Conservation (phyloP, 2,329 filamentous ascomycete species). For the Penicillium carneum region DNA sequence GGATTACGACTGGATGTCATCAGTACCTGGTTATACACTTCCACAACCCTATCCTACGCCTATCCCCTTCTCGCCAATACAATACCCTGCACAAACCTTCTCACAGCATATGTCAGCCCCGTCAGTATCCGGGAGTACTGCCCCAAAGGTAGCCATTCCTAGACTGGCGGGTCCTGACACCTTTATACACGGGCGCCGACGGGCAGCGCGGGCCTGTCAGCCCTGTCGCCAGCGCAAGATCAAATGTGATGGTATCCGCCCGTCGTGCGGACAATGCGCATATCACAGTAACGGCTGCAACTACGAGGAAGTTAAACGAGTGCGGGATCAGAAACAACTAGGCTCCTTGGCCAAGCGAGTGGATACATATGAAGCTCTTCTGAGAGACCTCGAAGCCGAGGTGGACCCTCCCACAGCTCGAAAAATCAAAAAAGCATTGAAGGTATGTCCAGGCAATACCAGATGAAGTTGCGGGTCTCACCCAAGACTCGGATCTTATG, state of each 20-base stretch:
- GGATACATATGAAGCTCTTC: constrained; percentile 40
- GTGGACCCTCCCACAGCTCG: constrained; percentile 32
- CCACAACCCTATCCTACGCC: constrained; percentile 5
- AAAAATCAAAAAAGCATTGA: constrained; percentile 38
- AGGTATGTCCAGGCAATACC: constrained; percentile 29
- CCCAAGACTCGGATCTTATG: constrained; percentile 1
- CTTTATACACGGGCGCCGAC: constrained; percentile 32
- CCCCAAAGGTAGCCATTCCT: constrained; percentile 43
- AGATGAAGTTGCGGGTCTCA: neutral
- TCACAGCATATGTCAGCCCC: neutral
- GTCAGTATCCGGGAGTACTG: neutral
- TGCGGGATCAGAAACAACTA: constrained; percentile 47
- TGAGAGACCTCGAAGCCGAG: constrained; percentile 38
- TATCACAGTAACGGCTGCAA: constrained; percentile 36
- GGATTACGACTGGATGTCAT: neutral
- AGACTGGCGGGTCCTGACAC: constrained; percentile 33
- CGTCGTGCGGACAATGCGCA: constrained; percentile 40
- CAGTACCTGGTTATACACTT: neutral
- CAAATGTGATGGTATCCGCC: constrained; percentile 45
- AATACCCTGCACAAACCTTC: neutral
- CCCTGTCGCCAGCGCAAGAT: constrained; percentile 46
- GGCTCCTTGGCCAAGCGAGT: constrained; percentile 35
- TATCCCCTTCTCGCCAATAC: neutral
- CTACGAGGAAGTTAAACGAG: constrained; percentile 47
- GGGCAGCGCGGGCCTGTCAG: constrained; percentile 47